These are phyloP conservation scores for Leucaena leucocephala DNA, from an alignment of 306 rosid genomes.

Conservation along the genomic window DNA sequence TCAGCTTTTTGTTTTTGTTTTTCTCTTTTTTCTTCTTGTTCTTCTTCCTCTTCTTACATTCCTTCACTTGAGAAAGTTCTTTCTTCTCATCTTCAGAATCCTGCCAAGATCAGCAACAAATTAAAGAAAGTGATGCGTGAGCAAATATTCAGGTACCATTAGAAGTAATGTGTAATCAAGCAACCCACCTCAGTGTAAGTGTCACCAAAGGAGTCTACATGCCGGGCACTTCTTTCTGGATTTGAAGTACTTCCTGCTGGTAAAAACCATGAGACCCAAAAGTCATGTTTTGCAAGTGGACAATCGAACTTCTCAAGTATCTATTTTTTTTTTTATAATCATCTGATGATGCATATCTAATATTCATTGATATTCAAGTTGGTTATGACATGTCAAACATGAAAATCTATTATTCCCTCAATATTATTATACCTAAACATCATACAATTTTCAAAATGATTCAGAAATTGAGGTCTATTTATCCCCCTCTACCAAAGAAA, in stretches of 20 bases:
- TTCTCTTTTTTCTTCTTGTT: constrained; percentile 40
- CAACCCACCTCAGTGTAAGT: constrained; percentile 68
- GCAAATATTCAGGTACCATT: constrained; percentile 4
- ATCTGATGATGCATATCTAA: neutral
- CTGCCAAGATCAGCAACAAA: constrained; percentile 43
- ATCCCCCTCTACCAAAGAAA: neutral
- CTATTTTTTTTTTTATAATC: too few relatives aligned
- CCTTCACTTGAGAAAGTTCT: constrained; percentile 39
- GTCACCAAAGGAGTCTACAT: constrained; percentile 78
- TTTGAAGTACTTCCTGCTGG: constrained; percentile 65
- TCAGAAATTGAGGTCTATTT: constrained; percentile 3
- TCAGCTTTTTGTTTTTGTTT: constrained; percentile 53
- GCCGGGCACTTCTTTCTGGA: constrained; percentile 55
- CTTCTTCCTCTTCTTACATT: constrained; percentile 46
- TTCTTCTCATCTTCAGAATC: constrained; percentile 49
- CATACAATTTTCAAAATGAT: neutral
- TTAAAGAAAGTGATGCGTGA: constrained; percentile 10
- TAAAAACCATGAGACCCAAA: constrained; percentile 13
- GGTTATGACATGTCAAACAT: neutral
- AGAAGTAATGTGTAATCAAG: constrained; percentile 22
- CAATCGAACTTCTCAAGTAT: neutral
- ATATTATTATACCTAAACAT: neutral
- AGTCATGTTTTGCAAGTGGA: neutral
- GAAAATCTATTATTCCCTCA: neutral
- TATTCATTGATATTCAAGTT: neutral